phyloP scores from a whole-genome alignment of 1,284 basidiomycete genomes.

The Marasmius sp. region DNA sequence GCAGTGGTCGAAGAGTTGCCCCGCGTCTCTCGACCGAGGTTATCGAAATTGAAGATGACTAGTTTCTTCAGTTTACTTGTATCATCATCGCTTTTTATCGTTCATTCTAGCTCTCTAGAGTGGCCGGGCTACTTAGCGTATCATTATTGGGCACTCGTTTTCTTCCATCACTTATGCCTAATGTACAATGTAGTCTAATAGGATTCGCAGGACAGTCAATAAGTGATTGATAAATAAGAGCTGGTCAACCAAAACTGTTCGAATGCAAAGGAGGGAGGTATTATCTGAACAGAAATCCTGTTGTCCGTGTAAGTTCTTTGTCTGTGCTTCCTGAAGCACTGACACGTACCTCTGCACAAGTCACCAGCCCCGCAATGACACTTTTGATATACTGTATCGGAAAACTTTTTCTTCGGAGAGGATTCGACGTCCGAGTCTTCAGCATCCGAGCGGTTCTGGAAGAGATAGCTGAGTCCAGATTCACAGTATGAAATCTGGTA shows the following conservation, averaged over 20 bases:
- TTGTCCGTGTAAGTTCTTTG: not conserved
- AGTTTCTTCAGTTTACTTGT: not conserved
- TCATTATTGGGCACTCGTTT: too few relatives aligned
- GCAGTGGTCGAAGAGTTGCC: slow-evolving; percentile 8
- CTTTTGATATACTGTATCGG: not conserved
- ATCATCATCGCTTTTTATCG: not conserved
- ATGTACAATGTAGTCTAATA: too few relatives aligned
- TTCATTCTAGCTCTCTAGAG: not conserved
- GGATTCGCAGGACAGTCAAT: too few relatives aligned
- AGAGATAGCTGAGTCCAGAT: slow-evolving; percentile 3
- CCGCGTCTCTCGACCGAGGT: slow-evolving; percentile 26
- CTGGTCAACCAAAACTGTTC: not conserved
- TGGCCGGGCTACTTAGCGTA: too few relatives aligned
- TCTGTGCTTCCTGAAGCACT: not conserved
- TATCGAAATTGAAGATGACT: slow-evolving; percentile 42
- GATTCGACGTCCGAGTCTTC: not conserved
- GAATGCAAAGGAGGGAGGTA: not conserved
- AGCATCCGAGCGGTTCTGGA: not conserved
- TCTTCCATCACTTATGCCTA: too few relatives aligned
- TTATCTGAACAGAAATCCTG: not conserved
- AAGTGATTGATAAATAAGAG: not conserved
- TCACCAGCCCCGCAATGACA: not conserved
- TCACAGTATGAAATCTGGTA: slow-evolving; percentile 13
- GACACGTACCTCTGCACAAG: not conserved
- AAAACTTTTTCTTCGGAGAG: not conserved